These are phyloP conservation scores for Cystobasidium ongulense DNA, from an alignment of 768 basidiomycete genomes.

Conservation along the genomic window DNA sequence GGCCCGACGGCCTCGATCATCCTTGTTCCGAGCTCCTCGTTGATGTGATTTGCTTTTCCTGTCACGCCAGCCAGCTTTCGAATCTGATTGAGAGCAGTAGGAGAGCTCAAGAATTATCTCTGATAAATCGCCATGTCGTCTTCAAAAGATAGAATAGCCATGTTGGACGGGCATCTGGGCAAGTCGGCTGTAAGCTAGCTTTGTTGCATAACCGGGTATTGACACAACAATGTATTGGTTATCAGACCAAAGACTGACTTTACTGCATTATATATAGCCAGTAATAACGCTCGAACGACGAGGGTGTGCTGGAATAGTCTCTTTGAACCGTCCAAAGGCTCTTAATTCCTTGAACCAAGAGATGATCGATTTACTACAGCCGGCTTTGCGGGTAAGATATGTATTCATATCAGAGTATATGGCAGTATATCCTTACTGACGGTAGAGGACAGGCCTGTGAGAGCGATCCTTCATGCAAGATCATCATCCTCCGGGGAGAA, in stretches of 20 bases:
- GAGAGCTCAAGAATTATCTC: no score
- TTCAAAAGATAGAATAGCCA: constrained; percentile 1
- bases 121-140: background rate
- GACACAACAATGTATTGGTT: no score
- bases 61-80: no score
- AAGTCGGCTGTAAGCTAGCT: background rate
- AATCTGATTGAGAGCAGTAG: no score
- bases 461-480: background rate
- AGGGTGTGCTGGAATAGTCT: constrained; percentile 3
- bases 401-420: background rate
- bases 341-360: constrained; percentile 31
- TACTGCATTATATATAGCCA: background rate
- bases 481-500: constrained; percentile 61
- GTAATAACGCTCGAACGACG: background rate
- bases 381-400: background rate
- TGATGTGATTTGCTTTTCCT: no score
- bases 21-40: no score
- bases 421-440: background rate
- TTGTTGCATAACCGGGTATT: no score
- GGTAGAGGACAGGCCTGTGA: constrained; percentile 21
- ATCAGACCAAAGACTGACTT: background rate
- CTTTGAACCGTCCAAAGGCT: constrained; percentile 32
- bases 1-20: no score
- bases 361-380: constrained; percentile 28
- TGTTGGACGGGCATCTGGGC: constrained; percentile 6